phyloP scores from a whole-genome alignment of 805 yeast species.

The Sugiyamaella boreocaroliniensis region DNA sequence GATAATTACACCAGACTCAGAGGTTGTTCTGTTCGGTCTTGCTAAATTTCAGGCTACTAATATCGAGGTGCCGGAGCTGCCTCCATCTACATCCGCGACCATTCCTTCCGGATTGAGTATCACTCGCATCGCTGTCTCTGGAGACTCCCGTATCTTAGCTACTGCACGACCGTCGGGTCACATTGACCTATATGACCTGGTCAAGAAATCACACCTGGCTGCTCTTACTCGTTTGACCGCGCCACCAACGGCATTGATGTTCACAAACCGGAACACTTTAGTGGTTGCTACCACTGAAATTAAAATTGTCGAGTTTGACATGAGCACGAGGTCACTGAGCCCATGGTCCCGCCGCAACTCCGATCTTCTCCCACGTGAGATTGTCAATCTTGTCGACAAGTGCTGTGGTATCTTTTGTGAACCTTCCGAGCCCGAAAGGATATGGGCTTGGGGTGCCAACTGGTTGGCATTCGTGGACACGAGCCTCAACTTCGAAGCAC shows the following conservation, averaged over 20 bases:
- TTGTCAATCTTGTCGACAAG: constrained; percentile 51
- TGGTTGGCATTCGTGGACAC: constrained; percentile 78
- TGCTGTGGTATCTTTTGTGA: constrained; percentile 66
- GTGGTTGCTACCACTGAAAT: constrained; percentile 67
- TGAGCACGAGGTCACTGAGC: constrained; percentile 38
- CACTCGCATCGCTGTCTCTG: constrained; percentile 45
- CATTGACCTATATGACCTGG: constrained; percentile 44
- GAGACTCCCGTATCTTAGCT: constrained; percentile 42
- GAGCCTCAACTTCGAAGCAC: constrained; percentile 46
- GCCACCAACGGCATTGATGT: constrained; percentile 54
- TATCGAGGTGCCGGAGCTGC: constrained; percentile 9
- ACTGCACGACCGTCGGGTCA: constrained; percentile 60
- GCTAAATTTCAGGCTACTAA: constrained; percentile 7
- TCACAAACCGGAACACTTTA: constrained; percentile 47
- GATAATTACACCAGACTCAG: constrained; percentile 24
- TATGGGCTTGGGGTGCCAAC: constrained; percentile 84
- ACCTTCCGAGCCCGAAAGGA: constrained; percentile 34
- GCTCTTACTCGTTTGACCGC: constrained; percentile 53
- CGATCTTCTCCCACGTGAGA: constrained; percentile 64
- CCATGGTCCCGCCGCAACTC: constrained; percentile 76
- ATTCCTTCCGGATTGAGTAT: constrained; percentile 46
- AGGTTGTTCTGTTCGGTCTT: constrained; percentile 21
- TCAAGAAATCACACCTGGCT: constrained; percentile 20
- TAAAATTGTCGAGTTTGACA: constrained; percentile 62
- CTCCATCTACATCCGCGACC: constrained; percentile 17